Evolutionary conservation across 2,329 filamentous ascomycete genomes (phyloP).

Genomic region (Ilyonectria mors-panacis): DNA sequence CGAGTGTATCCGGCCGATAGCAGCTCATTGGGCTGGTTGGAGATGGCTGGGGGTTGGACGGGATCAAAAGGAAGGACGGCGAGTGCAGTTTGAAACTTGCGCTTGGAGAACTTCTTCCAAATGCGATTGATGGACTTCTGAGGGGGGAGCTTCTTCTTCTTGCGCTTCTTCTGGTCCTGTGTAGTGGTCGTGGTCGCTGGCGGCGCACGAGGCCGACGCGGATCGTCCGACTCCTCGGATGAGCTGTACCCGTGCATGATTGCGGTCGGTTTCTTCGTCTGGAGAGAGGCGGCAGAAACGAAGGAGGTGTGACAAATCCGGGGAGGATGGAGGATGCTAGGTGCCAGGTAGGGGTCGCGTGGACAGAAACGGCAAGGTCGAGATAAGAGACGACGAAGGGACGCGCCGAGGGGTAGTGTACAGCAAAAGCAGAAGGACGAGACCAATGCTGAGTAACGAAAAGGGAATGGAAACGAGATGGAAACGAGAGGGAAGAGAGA

Average conservation of each 20-base stretch:
- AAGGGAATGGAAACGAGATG: background rate
- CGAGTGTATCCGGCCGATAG: constrained; percentile 74
- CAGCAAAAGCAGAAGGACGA: background rate
- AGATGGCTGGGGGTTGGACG: constrained; percentile 65
- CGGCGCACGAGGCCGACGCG: constrained; percentile 54
- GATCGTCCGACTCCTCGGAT: constrained; percentile 66
- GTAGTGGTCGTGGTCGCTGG: constrained; percentile 53
- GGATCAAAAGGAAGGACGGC: constrained; percentile 76
- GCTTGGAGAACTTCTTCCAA: constrained; percentile 73
- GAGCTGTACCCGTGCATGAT: constrained; percentile 64
- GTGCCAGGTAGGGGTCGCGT: background rate
- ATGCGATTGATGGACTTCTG: constrained; percentile 78
- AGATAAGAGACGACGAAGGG: constrained; percentile 5
- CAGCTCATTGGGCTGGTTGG: constrained; percentile 71
- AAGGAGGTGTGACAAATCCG: background rate
- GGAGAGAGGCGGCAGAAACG: background rate
- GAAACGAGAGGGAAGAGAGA: constrained; percentile 4
- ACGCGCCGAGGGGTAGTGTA: background rate
- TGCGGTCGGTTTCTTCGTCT: constrained; percentile 5
- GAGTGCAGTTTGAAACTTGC: constrained; percentile 75
- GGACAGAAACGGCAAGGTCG: background rate
- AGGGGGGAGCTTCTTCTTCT: constrained; percentile 66
- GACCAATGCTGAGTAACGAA: background rate
- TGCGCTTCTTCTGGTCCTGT: constrained; percentile 65
- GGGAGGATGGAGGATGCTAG: background rate